Percentiles rank a stretch among this genome's conserved stretches.
Evolutionary conservation across 805 yeast genomes (phyloP).

Genomic region (Candida endomychidarum): DNA sequence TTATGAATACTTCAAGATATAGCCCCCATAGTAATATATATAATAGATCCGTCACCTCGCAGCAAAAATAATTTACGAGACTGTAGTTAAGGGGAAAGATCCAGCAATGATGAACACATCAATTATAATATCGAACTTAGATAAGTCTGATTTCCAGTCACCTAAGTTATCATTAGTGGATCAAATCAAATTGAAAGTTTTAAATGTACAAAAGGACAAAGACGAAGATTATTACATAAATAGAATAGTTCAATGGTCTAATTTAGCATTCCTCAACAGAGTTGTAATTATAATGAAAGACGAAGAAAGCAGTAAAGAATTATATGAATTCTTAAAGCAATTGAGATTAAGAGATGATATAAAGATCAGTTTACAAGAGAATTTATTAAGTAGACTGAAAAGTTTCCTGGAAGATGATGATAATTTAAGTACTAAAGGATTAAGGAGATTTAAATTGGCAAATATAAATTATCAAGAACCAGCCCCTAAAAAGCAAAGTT

Average conservation of each 20-base stretch:
- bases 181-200: slow-evolving; percentile 31
- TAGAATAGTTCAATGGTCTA: slow-evolving; percentile 37
- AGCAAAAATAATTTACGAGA: slow-evolving; percentile 1
- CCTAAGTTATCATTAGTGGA: slow-evolving; percentile 33
- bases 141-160: slow-evolving; percentile 26
- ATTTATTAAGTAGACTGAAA: slow-evolving; percentile 34
- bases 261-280: slow-evolving; percentile 36
- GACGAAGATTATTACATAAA: slow-evolving; percentile 25
- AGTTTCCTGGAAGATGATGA: slow-evolving; percentile 23
- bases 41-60: neutral
- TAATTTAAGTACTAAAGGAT: slow-evolving; percentile 19
- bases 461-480: slow-evolving; percentile 31
- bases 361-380: slow-evolving; percentile 37
- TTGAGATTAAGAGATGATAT: slow-evolving; percentile 17
- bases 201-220: slow-evolving; percentile 22
- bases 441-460: slow-evolving; percentile 26
- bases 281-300: slow-evolving; percentile 38
- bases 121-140: slow-evolving; percentile 36
- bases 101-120: slow-evolving; percentile 28
- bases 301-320: slow-evolving; percentile 26
- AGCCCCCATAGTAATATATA: too few species aligned
- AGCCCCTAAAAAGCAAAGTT: slow-evolving; percentile 31
- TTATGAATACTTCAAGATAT: too few species aligned
- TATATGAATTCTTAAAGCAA: slow-evolving; percentile 21
- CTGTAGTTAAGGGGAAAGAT: neutral